Base-by-base conservation (phyloP, 768 basidiomycete species). In the Royoungia palumana region DNA sequence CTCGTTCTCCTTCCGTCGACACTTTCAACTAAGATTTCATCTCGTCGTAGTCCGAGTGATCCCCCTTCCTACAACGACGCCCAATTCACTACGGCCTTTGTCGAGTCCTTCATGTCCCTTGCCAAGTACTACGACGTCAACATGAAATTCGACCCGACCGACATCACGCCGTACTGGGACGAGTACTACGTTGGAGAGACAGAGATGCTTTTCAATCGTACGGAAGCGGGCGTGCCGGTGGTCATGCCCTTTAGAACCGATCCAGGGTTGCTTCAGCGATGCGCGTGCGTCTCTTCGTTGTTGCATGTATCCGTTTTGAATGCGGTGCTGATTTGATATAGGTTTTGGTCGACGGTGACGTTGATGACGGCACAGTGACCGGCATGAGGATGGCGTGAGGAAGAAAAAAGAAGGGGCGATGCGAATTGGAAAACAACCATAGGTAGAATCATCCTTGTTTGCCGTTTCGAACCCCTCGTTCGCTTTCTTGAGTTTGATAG, bases 81-180 rank as follows among this genome's bases (percentile, higher is more conserved):
- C 0, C 58, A 59, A 7, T 68, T 71, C 56, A 51, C 60, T 36
- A 51, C 54, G 0, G 59, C 66, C 0, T 71, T 70, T 42, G 48
- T 53, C 2, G 46, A 63, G 20, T 53, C 57, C 1, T 67, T 70
- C 47, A 52, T 66, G 38, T 56, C 63, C 4, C 30, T 62, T 20
- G 56, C 45, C 9, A 60, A 41, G 40, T 48, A 49, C 42, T 34
- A 59, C 24, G 58, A 70, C 44, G 53, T 59, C 36, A 64, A 67
- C 43, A 14, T 2, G 1, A 61, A 52, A 22, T 44, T 56, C 4
- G 54, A 61, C 19, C 47, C 46, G 6, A 40, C 13, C 5, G 52
- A 57, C 22, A 52, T 62, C 44, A 57, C 61, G 11, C 59, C 59
- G 0, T 0, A 36, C 11, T 61, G 59, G 59, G 21, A 41, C 10